Percentiles rank a stretch among this genome's conserved stretches.
These are phyloP conservation scores for Alternaria sp. DNA, from an alignment of 2,329 filamentous ascomycete genomes.

Conservation along the genomic window DNA sequence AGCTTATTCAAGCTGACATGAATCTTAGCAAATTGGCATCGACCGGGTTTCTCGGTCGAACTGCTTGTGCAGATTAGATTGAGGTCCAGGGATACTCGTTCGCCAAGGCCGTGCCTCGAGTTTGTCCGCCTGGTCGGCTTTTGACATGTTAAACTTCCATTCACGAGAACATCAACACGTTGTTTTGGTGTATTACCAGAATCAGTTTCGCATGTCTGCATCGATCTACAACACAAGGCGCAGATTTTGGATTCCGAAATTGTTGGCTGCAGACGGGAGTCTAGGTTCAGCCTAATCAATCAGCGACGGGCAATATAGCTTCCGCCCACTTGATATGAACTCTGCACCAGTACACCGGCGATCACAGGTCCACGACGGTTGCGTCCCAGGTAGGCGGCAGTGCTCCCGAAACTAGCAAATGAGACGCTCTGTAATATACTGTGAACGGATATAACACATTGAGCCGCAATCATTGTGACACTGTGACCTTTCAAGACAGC, in stretches of 20 bases:
- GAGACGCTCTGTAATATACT: slow-evolving; percentile 13
- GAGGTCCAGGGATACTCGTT: slow-evolving; percentile 15
- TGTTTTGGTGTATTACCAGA: neutral
- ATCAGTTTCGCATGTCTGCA: neutral
- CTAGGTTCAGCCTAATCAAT: slow-evolving; percentile 44
- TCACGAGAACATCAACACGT: neutral
- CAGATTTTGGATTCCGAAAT: slow-evolving; percentile 1
- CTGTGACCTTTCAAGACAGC: neutral
- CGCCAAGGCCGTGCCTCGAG: slow-evolving; percentile 18
- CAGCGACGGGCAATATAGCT: slow-evolving; percentile 39
- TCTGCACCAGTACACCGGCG: slow-evolving; percentile 11
- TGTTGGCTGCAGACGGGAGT: slow-evolving; percentile 16
- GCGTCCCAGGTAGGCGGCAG: slow-evolving; percentile 23
- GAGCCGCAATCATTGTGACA: slow-evolving; percentile 33
- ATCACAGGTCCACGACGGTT: slow-evolving; percentile 14
- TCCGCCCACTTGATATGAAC: slow-evolving; percentile 30
- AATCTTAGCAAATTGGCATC: slow-evolving; percentile 35
- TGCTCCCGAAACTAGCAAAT: slow-evolving; percentile 22
- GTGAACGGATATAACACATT: slow-evolving; percentile 26
- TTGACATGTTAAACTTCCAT: neutral
- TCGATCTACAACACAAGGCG: neutral
- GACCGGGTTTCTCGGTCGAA: slow-evolving; percentile 33
- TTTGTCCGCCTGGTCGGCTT: slow-evolving; percentile 9
- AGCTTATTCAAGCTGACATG: slow-evolving; percentile 29
- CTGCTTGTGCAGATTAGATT: slow-evolving; percentile 20